Evolutionary conservation across 371 early-diverging fungal species (phyloP).

Genomic region (Lichtheimia corymbifera): DNA sequence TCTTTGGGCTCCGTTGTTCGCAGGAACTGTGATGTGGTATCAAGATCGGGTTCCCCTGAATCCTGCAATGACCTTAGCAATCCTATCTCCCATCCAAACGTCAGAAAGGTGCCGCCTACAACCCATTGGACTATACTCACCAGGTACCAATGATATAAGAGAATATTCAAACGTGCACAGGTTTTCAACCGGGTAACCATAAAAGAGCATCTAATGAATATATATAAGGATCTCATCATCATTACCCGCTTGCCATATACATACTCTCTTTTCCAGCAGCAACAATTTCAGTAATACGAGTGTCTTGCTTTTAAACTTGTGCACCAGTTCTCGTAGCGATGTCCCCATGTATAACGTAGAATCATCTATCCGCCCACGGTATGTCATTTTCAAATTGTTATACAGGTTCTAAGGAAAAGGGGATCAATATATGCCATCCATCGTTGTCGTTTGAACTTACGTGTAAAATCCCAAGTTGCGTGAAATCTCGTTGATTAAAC

Average conservation of each 20-base stretch:
- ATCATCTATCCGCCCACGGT: constrained; percentile 67
- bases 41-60: constrained; percentile 64
- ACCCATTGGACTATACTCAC: constrained; percentile 4
- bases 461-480: constrained; percentile 71
- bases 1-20: constrained; percentile 33
- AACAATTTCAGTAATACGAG: constrained; percentile 75
- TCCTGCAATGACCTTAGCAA: constrained; percentile 63
- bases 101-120: not conserved
- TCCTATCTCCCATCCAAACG: constrained; percentile 23
- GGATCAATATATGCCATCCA: no score
- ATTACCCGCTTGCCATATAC: not conserved
- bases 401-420: constrained; percentile 57
- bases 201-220: constrained; percentile 69
- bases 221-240: not conserved
- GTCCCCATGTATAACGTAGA: constrained; percentile 73
- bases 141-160: constrained; percentile 73
- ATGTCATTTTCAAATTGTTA: constrained; percentile 56
- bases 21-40: constrained; percentile 22
- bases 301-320: constrained; percentile 75
- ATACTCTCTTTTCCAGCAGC: constrained; percentile 70
- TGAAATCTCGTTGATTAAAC: constrained; percentile 81
- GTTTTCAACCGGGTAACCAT: constrained; percentile 79
- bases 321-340: constrained; percentile 69
- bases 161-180: constrained; percentile 82
- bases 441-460: constrained; percentile 29